A percentile compares a stretch with the other conserved stretches of the same genome.
Conservation (phyloP, 2,329 filamentous ascomycete genomes). For the Pseudogymnoascus sp. region DNA sequence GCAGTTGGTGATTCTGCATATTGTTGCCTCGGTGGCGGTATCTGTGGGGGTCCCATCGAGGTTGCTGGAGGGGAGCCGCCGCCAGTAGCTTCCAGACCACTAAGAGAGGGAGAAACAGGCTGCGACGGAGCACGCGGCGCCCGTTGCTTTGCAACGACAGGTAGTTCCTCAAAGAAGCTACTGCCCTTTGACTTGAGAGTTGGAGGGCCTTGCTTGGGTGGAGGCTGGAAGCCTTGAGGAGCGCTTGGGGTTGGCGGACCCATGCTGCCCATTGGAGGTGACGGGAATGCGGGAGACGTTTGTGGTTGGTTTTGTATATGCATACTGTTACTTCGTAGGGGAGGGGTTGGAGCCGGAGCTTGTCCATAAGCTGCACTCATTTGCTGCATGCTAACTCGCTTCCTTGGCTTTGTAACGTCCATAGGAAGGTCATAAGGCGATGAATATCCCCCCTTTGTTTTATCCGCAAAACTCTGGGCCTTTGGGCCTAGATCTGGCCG, state of each 20-base stretch:
- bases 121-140: slow-evolving; percentile 37
- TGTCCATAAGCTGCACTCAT: slow-evolving; percentile 22
- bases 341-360: slow-evolving; percentile 16
- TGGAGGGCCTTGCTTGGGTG: slow-evolving; percentile 5
- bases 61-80: slow-evolving; percentile 16
- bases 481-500: slow-evolving; percentile 41
- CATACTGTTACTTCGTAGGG: slow-evolving; percentile 25
- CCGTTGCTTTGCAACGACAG: slow-evolving; percentile 51
- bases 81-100: slow-evolving; percentile 18
- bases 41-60: slow-evolving; percentile 14
- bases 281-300: slow-evolving; percentile 16
- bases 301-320: slow-evolving; percentile 17
- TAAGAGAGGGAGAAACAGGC: slow-evolving; percentile 17
- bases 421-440: slow-evolving; percentile 94
- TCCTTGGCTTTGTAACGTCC: slow-evolving; percentile 67
- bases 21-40: slow-evolving; percentile 15
- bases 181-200: slow-evolving; percentile 30
- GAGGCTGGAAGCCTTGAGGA: background rate
- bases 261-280: slow-evolving; percentile 17
- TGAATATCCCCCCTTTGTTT: slow-evolving; percentile 82
- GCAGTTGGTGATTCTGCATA: slow-evolving; percentile 11
- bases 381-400: slow-evolving; percentile 49
- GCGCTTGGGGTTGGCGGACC: slow-evolving; percentile 9
- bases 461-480: slow-evolving; percentile 80
- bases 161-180: slow-evolving; percentile 73